phyloP scores from a whole-genome alignment of 495 filamentous ascomycete species.

The Pyrenula aspistea region DNA sequence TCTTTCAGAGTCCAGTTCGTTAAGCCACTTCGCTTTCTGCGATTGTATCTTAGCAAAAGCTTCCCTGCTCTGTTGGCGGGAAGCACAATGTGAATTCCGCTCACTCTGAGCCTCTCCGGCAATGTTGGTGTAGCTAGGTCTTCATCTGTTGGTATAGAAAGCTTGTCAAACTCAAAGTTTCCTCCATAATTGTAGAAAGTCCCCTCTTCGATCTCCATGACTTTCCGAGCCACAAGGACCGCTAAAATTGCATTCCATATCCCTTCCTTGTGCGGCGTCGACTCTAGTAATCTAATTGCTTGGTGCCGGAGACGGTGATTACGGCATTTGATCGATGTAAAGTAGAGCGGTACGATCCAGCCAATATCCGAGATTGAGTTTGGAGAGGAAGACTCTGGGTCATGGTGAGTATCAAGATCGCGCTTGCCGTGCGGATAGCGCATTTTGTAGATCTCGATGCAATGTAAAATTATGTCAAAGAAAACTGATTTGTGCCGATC shows the following conservation, averaged over 20 bases:
- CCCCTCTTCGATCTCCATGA: constrained; percentile 27
- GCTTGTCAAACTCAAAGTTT: not conserved
- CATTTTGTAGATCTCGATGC: constrained; percentile 8
- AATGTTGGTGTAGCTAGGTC: not conserved
- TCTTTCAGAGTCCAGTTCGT: not conserved
- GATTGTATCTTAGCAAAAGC: not conserved
- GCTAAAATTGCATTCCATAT: constrained; percentile 24
- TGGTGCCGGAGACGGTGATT: constrained; percentile 27
- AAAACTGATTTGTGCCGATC: not conserved
- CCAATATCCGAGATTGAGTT: constrained; percentile 33
- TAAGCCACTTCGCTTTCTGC: not conserved
- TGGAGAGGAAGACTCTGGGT: constrained; percentile 6
- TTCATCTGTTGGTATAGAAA: not conserved
- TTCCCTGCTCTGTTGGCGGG: not conserved
- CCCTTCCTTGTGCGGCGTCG: constrained; percentile 35
- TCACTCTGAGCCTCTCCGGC: not conserved
- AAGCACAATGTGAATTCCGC: not conserved
- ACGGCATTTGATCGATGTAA: constrained; percentile 44
- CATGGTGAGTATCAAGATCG: not conserved
- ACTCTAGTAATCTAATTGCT: constrained; percentile 27
- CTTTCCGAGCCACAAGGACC: constrained; percentile 13
- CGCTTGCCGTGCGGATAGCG: constrained; percentile 3
- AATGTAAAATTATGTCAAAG: constrained; percentile 14
- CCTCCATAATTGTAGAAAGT: constrained; percentile 6
- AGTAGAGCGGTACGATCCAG: constrained; percentile 39